Percentiles rank a stretch among this genome's conserved stretches.
phyloP scores from a whole-genome alignment of 148 eudicot species.

The Rhododendron ovatum region DNA sequence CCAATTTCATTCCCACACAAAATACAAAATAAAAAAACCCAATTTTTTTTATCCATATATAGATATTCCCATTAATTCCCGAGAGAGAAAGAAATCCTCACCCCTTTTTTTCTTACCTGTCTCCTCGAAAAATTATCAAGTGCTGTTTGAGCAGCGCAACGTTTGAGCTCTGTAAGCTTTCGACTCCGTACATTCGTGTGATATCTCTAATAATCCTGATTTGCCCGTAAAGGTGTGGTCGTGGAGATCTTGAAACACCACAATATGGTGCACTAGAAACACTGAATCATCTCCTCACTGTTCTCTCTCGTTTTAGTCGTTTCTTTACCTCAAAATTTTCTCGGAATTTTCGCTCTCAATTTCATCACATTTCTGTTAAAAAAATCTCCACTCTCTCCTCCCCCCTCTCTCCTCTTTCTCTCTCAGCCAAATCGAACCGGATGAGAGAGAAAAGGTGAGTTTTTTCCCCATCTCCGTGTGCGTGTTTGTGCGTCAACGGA shows the following conservation, averaged over 20 bases:
- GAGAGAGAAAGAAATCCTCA: background rate
- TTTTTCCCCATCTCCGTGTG: background rate
- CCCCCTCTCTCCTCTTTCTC: background rate
- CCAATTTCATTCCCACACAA: background rate
- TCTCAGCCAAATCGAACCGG: background rate
- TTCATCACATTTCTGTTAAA: background rate
- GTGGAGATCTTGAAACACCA: no score
- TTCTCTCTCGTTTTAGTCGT: background rate
- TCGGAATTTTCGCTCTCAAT: background rate
- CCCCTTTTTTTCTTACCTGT: background rate
- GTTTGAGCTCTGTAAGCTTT: no score
- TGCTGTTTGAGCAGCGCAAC: no score
- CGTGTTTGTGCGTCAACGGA: background rate
- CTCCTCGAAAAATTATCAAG: background rate
- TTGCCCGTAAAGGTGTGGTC: no score
- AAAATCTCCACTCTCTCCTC: background rate
- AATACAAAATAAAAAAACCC: background rate
- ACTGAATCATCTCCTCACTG: background rate
- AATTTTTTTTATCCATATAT: no score
- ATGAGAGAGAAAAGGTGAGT: background rate
- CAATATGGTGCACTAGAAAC: background rate
- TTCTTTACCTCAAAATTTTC: background rate
- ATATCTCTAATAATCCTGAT: no score
- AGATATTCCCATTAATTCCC: background rate
- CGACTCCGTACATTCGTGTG: no score